Conservation (phyloP, 2,329 filamentous ascomycete genomes). For the Emergomyces orientalis region DNA sequence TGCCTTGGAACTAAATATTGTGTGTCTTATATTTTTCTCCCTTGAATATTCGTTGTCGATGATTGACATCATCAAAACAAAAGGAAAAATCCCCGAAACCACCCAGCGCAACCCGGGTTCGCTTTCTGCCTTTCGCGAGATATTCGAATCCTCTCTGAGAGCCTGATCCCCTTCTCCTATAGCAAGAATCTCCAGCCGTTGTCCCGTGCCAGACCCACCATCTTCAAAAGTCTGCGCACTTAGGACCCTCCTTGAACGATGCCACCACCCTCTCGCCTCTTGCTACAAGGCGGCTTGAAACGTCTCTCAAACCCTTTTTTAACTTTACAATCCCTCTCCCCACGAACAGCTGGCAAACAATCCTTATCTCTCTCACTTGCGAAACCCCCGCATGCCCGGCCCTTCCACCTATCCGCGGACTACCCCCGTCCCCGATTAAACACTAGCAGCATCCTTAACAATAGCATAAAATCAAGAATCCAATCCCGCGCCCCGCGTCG, state of each 20-base stretch:
- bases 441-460: conserved; percentile 12
- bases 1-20: neutral
- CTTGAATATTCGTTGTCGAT: neutral
- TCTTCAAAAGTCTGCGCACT: no score
- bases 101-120: neutral
- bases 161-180: neutral
- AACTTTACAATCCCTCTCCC: neutral
- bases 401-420: conserved; percentile 5
- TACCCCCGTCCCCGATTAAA: conserved; percentile 3
- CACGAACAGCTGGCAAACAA: neutral
- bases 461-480: conserved; percentile 8
- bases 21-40: neutral
- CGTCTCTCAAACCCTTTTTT: neutral
- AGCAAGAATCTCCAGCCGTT: neutral
- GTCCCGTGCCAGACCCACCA: no score
- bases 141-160: neutral
- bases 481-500: conserved; percentile 16
- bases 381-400: neutral
- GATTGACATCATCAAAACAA: conserved; percentile 1
- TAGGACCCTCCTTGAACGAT: no score
- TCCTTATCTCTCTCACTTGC: neutral
- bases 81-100: neutral
- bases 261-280: neutral
- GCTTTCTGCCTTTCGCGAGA: neutral
- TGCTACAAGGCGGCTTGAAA: neutral